Evolutionary conservation across 73 alveolate species (phyloP).

Genomic region (Symbiodinium pilosum): DNA sequence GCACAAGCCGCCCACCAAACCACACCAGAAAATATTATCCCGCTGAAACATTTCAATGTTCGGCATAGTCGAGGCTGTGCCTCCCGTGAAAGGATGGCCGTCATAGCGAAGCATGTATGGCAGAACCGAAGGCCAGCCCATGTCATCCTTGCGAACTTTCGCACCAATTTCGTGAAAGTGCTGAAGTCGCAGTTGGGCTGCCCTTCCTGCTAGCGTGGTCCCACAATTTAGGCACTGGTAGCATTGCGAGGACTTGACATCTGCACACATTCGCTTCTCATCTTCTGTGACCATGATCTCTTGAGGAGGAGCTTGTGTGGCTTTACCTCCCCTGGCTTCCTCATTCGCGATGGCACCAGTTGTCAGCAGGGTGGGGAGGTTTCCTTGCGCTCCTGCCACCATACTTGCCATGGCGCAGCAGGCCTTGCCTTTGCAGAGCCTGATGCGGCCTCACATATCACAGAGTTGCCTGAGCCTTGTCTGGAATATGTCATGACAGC

Average conservation of each 20-base stretch:
- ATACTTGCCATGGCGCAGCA: too few species aligned
- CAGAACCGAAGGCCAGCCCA: background rate
- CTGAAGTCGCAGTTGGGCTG: background rate
- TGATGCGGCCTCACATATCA: too few species aligned
- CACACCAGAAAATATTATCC: background rate
- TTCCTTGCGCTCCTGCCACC: background rate
- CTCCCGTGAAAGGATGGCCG: background rate
- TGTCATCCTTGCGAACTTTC: background rate
- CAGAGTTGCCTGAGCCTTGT: too few species aligned
- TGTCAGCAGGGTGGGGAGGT: background rate
- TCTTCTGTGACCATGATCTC: background rate
- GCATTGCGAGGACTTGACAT: background rate
- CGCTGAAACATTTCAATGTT: constrained; percentile 11
- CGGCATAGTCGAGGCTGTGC: background rate
- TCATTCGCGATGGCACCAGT: background rate
- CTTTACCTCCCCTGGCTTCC: background rate
- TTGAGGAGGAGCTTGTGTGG: background rate
- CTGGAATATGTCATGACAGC: too few species aligned
- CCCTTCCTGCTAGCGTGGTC: background rate
- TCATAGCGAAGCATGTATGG: background rate
- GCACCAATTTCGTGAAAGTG: background rate
- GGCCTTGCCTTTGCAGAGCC: too few species aligned
- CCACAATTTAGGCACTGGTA: background rate
- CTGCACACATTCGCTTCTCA: background rate
- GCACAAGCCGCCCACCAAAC: background rate